These are phyloP conservation scores for Lasiodiplodia sp. DNA, from an alignment of 2,329 filamentous ascomycete species.

Conservation along the genomic window DNA sequence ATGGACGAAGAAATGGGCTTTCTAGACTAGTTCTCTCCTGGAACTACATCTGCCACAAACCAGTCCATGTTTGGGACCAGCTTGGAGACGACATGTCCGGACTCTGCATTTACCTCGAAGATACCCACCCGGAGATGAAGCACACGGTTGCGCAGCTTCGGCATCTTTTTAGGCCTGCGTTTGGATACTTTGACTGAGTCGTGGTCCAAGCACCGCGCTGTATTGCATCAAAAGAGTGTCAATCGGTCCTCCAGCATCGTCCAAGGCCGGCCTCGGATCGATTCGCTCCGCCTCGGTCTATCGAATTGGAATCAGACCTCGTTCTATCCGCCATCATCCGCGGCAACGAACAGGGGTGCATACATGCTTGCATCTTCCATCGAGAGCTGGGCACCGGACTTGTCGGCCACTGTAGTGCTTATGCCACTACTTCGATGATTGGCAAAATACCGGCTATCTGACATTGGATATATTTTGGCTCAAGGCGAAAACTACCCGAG, in stretches of 20 bases:
- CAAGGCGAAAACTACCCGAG: not conserved
- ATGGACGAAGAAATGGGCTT: conserved; percentile 66
- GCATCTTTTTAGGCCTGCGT: not conserved
- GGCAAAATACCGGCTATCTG: not conserved
- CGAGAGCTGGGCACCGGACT: not conserved
- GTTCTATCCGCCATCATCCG: not conserved
- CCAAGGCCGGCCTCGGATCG: no score
- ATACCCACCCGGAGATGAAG: not conserved
- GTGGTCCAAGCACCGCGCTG: not conserved
- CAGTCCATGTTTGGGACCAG: not conserved
- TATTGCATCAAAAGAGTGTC: not conserved
- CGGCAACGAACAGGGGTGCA: not conserved
- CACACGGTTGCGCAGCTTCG: not conserved
- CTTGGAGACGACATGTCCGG: not conserved
- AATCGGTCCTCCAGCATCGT: not conserved
- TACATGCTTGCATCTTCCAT: not conserved
- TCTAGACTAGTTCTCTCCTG: conserved; percentile 51
- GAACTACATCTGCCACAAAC: not conserved
- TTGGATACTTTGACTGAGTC: not conserved
- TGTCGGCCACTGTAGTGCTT: not conserved
- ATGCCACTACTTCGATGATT: not conserved
- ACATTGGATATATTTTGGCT: not conserved
- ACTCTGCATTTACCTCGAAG: not conserved
- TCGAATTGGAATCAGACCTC: not conserved
- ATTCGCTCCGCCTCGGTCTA: not conserved